Evolutionary conservation across 257 asterid genomes (phyloP), one percentile per base, ranked within the genome.

Genomic region (Agastache rugosa): DNA sequence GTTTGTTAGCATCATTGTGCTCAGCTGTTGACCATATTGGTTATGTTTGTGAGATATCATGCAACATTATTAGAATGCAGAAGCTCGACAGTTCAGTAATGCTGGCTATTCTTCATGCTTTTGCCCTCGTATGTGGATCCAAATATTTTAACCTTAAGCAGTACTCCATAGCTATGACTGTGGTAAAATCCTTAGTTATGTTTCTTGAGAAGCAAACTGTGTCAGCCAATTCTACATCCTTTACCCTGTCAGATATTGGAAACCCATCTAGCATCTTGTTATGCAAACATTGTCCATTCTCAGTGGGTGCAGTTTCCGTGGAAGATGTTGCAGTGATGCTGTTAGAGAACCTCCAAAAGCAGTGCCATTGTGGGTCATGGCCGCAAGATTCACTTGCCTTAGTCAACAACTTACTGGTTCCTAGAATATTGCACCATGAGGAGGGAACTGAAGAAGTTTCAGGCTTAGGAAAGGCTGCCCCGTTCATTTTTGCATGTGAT

Each of bases 21-120:
- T 76, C 78, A 4, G 90, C 92, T n/a, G 63, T 87, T 73, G 89
- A 85, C 80, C 86, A 85, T 51, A 71, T 90, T 78, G 93, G 93
- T 75, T 87, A 88, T 76, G 65, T 92, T 78, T 89, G 97, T 81
- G 99, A 90, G 86, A 81, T 83, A 45, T 92, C 99, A 29, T 85
- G 82, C 87, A 84, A 83, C 82, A 82, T 92, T 71, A 63, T 95
- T 62, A 75, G 82, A 68, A 74, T 67, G 77, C 85, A 62, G 79
- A 82, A 71, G 63, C 80, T 72, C 55, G 83, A 87, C 66, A 60
- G 80, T 61, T 70, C 78, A 51, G 81, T 76, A 60, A 75, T 75
- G 78, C 79, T 92, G 71, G 84, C 85, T 65, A 73, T 90, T 77
- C 90, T 95, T 71, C 99, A 95, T 80, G 68, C 85, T 71, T 92